Conservation (phyloP, 2,329 filamentous ascomycete species). For the Moelleriella libera region DNA sequence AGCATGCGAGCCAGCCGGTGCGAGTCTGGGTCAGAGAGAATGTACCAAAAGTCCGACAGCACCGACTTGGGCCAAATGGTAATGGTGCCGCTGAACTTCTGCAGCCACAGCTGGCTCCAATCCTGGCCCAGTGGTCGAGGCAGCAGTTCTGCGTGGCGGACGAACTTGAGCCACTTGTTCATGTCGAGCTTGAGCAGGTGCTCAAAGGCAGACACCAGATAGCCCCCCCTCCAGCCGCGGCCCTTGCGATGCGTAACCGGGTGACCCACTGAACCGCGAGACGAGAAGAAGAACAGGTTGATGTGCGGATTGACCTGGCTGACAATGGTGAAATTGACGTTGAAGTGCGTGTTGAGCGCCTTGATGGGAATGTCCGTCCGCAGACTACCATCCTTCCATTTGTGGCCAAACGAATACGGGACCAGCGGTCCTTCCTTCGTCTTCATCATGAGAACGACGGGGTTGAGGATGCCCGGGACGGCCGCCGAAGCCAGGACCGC, state of each 20-base stretch:
- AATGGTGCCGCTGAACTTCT: constrained; percentile 85
- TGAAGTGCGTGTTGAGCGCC: constrained; percentile 90
- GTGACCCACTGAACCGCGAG: constrained; percentile 76
- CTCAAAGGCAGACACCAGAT: constrained; percentile 80
- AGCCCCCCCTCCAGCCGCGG: constrained; percentile 90
- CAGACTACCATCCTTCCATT: constrained; percentile 95
- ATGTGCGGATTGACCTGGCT: constrained; percentile 90
- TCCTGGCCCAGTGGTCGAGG: constrained; percentile 86
- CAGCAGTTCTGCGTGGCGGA: constrained; percentile 81
- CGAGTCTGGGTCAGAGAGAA: constrained; percentile 70
- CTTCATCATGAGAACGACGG: constrained; percentile 87
- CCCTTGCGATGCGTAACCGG: constrained; percentile 90
- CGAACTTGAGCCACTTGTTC: constrained; percentile 93
- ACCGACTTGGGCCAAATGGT: constrained; percentile 88
- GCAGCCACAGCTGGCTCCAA: constrained; percentile 93
- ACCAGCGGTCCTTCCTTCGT: constrained; percentile 59
- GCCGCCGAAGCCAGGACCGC: constrained; percentile 89
- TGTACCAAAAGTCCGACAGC: constrained; percentile 68
- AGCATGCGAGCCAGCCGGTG: constrained; percentile 75
- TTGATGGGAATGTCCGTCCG: constrained; percentile 93
- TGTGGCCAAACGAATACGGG: constrained; percentile 94
- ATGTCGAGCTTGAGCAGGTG: constrained; percentile 94
- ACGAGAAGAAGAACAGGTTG: constrained; percentile 97
- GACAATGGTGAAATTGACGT: constrained; percentile 93
- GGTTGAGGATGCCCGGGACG: constrained; percentile 90